Percentiles rank a stretch among this genome's conserved stretches.
phyloP scores from a whole-genome alignment of 2,329 filamentous ascomycete genomes.

The Chaetomium sp. region DNA sequence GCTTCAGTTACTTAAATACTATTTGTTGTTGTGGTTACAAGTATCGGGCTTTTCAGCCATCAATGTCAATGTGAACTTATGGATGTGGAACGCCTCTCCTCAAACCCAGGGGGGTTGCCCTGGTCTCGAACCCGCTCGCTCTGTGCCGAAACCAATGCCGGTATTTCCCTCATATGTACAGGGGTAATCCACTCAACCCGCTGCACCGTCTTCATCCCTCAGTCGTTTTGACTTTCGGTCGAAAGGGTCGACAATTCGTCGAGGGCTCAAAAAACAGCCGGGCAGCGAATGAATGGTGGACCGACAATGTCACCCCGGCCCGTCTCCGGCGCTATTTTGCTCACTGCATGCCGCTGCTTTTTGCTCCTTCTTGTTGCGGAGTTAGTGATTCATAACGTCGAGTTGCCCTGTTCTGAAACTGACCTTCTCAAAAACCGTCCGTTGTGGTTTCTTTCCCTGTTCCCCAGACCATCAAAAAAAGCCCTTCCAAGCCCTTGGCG shows the following conservation, averaged over 20 bases:
- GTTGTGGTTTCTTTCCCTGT: background rate
- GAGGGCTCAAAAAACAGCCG: background rate
- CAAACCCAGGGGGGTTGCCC: background rate
- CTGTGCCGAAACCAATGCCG: background rate
- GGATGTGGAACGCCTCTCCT: background rate
- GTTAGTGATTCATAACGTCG: background rate
- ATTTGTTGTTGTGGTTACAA: background rate
- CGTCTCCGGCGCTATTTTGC: constrained; percentile 5
- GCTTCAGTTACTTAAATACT: background rate
- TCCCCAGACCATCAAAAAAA: background rate
- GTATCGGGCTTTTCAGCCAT: background rate
- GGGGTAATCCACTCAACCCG: background rate
- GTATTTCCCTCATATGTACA: background rate
- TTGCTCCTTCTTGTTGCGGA: background rate
- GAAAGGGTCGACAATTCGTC: background rate
- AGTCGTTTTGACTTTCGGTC: background rate
- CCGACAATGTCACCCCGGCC: background rate
- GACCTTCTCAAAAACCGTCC: background rate
- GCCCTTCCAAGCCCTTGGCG: constrained; percentile 25
- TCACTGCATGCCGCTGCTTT: background rate
- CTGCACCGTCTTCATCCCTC: background rate
- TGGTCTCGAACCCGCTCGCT: background rate
- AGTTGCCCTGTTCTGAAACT: background rate
- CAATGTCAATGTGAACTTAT: too few relatives aligned
- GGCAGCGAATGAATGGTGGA: background rate